Evolutionary conservation across 495 filamentous ascomycete genomes (phyloP).

Genomic region (Cryomyces minteri): DNA sequence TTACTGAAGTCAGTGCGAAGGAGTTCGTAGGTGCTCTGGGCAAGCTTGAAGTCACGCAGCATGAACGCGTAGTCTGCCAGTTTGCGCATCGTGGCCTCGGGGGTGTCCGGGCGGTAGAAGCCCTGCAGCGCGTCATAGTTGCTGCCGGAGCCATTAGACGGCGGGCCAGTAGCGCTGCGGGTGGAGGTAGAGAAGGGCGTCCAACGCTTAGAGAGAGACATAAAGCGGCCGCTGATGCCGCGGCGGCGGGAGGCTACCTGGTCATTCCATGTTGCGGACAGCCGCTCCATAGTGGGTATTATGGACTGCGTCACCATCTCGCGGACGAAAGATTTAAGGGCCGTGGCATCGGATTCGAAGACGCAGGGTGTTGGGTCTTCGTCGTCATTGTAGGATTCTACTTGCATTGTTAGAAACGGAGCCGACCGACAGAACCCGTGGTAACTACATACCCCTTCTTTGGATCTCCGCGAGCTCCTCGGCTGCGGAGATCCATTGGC

Average conservation of each 20-base stretch:
- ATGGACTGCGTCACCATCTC: constrained; percentile 88
- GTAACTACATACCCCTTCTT: constrained; percentile 27
- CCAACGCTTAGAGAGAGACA: constrained; percentile 80
- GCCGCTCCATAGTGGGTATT: constrained; percentile 86
- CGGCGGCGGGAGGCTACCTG: constrained; percentile 81
- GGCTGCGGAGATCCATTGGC: constrained; percentile 74
- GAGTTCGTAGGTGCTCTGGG: constrained; percentile 77
- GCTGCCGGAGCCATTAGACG: constrained; percentile 24
- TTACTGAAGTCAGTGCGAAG: constrained; percentile 73
- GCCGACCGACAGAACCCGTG: background rate
- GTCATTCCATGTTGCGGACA: constrained; percentile 85
- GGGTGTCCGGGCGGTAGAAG: constrained; percentile 65
- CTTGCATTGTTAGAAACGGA: constrained; percentile 1
- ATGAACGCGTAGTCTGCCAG: constrained; percentile 92
- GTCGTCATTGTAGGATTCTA: constrained; percentile 33
- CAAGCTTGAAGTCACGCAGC: constrained; percentile 88
- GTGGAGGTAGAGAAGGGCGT: constrained; percentile 50
- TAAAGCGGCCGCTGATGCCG: constrained; percentile 74
- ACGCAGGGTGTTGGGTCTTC: constrained; percentile 58
- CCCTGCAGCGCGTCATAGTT: constrained; percentile 67
- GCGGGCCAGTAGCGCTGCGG: constrained; percentile 27
- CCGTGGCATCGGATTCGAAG: constrained; percentile 78
- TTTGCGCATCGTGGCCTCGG: constrained; percentile 83
- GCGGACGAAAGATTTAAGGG: constrained; percentile 70
- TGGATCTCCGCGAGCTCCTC: constrained; percentile 65